Base-by-base conservation (phyloP, 1,284 basidiomycete genomes). In the Ustilago vetiveriae region DNA sequence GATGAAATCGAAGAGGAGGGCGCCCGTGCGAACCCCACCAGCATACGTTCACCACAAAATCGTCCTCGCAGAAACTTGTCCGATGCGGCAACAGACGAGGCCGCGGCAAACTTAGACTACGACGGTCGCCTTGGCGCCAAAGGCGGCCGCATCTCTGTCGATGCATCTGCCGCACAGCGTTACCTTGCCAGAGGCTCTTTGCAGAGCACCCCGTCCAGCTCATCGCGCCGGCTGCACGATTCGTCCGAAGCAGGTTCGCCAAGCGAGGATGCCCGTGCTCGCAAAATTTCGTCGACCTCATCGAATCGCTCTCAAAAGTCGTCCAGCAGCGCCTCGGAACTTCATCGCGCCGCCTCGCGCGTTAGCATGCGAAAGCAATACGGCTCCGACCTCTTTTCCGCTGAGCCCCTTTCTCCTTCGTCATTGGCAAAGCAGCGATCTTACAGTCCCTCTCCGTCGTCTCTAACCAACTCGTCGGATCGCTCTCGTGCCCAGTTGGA, bases 271-370 rank as follows among this genome's bases (percentile, higher is more conserved):
- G 54, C 55, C 3, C 52, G 73, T 32, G 46, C 51, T 16, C 53
- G 73, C 10, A 75, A 72, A 54, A 64, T 73, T 23, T 73, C 73
- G 23, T 68, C 73, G 16, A 67, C 73, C 3, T 69, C 70, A 11
- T 73, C 70, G 3, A 57, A 49, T 29, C 42, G 58, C 17, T 75
- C 73, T 19, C 71, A 73, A n/a, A 62, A 66, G 45, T 75, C 71
- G 14, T 71, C 71, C 16, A 69, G 50, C 46, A 65, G 71, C 24
- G 66, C 71, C n/a, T 75, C 73, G 2, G 73, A 75, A 13, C 54
- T 73, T 19, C 73, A 72, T 40, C 66, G 71, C 35, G 45, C 65
- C 24, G 73, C 67, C 11, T 75, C 73, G 32, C 53, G 73, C 32
- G 70, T 57, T 52, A 68, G 71, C 47, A 64, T 73, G 67, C 65